Evolutionary conservation across 2,329 filamentous ascomycete species (phyloP).

Genomic region (Epichloe gansuensis): DNA sequence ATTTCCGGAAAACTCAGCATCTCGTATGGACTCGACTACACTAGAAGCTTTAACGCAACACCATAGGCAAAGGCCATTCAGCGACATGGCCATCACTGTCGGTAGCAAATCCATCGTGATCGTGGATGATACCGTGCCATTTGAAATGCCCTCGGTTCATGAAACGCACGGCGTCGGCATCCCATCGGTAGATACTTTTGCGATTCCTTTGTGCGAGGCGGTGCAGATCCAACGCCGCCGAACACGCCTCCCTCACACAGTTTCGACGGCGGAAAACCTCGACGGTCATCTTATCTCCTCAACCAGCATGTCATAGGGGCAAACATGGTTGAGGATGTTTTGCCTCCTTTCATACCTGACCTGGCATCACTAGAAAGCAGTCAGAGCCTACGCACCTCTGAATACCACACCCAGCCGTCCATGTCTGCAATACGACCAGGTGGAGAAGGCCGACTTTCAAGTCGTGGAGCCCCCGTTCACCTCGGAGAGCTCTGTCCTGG

Average conservation of each 20-base stretch:
- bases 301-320: constrained; percentile 31
- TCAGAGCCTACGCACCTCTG: constrained; percentile 16
- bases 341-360: constrained; percentile 38
- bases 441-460: constrained; percentile 17
- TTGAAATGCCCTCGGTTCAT: constrained; percentile 37
- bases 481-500: constrained; percentile 35
- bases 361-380: constrained; percentile 26
- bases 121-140: constrained; percentile 53
- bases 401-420: constrained; percentile 22
- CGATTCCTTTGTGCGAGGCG: constrained; percentile 36
- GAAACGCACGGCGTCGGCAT: constrained; percentile 31
- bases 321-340: constrained; percentile 24
- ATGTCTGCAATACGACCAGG: constrained; percentile 15
- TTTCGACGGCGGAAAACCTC: constrained; percentile 31
- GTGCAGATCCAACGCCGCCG: constrained; percentile 46
- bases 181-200: constrained; percentile 38
- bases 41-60: constrained; percentile 23
- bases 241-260: constrained; percentile 43
- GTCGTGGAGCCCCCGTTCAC: constrained; percentile 21
- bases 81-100: constrained; percentile 51
- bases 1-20: constrained; percentile 30
- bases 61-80: constrained; percentile 29
- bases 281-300: constrained; percentile 43
- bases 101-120: constrained; percentile 90
- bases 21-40: constrained; percentile 28